Base-by-base conservation (phyloP, 768 basidiomycete species). In the Suillus paluster region DNA sequence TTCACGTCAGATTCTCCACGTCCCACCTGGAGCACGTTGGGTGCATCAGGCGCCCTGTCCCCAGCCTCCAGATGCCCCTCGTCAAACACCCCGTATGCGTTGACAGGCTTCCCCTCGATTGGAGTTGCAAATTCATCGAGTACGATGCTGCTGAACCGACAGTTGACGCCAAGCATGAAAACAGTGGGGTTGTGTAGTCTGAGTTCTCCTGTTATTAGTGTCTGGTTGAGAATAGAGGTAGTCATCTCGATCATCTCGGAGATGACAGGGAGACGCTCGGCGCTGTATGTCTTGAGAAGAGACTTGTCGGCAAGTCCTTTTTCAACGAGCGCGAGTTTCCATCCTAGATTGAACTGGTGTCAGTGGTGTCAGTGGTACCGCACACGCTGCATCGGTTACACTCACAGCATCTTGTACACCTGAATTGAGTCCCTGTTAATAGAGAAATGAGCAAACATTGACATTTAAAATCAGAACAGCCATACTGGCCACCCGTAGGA, bases 401-500 rank as follows among this genome's bases (percentile, higher is more conserved):
- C 77, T 46, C 60, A 81, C 79, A 21, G 73, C 62, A 65, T 81
- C 80, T 63, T 80, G 78, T 8, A 78, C 66, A 46, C 71, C 66
- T 17, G 71, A 72, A 62, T 78, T 78, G 21, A 80, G 62, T 10
- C 79, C 80, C 62, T 77, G 71, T 6, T 67, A 65, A n/a, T 60
- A 3, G 30, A 30, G 4, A 6, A 30, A 30, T 30, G 30, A 30
- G 30, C 30, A 30, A 30, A 6, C 6, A 30, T 30, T 6, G 30
- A 6, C 30, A 30, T 30, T 30, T 30, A 3, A 30, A 30, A 30
- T 30, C 4, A 30, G 4, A 30, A n/a, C n/a, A n/a, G n/a, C n/a
- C 30, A 30, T 30, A n/a, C 30, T 30, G 30, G 6, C 4, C 30
- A 30, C 30, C 30, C 4, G 30, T 30, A 3, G 30, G 30, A 30